phyloP scores from a whole-genome alignment of 345 rosid genomes.

The Excoecaria agallocha region DNA sequence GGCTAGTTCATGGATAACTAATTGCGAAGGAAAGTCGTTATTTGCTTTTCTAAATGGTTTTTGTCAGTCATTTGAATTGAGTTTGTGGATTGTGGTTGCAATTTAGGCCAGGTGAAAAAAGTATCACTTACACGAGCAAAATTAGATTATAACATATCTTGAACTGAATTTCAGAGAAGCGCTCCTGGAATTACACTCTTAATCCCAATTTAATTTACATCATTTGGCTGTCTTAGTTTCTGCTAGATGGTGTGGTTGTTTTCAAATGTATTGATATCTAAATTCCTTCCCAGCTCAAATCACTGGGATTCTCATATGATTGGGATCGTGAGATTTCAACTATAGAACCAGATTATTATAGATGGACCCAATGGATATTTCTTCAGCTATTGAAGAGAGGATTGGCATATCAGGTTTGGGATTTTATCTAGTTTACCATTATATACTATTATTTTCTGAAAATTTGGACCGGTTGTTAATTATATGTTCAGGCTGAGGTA shows the following conservation, averaged over 20 bases:
- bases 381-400: constrained; percentile 94
- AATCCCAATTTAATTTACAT: not conserved
- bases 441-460: constrained; percentile 15
- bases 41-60: not conserved
- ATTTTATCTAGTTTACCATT: constrained; percentile 19
- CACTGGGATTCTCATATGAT: constrained; percentile 86
- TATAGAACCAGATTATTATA: constrained; percentile 77
- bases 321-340: constrained; percentile 99
- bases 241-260: not conserved
- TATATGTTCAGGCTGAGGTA: constrained; percentile 76
- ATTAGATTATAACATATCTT: not conserved
- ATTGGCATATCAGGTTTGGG: constrained; percentile 85
- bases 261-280: constrained; percentile 11
- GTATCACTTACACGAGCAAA: not conserved
- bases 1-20: not conserved
- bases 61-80: not conserved
- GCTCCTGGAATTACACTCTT: not conserved
- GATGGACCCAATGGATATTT: constrained; percentile 98
- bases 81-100: not conserved
- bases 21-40: not conserved
- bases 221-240: not conserved
- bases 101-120: not conserved
- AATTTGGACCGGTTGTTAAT: constrained; percentile 17
- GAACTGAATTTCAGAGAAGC: not conserved
- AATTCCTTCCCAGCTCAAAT: constrained; percentile 71